Evolutionary conservation across 2,329 filamentous ascomycete species (phyloP).

Genomic region (Drechslerella coelobrocha): DNA sequence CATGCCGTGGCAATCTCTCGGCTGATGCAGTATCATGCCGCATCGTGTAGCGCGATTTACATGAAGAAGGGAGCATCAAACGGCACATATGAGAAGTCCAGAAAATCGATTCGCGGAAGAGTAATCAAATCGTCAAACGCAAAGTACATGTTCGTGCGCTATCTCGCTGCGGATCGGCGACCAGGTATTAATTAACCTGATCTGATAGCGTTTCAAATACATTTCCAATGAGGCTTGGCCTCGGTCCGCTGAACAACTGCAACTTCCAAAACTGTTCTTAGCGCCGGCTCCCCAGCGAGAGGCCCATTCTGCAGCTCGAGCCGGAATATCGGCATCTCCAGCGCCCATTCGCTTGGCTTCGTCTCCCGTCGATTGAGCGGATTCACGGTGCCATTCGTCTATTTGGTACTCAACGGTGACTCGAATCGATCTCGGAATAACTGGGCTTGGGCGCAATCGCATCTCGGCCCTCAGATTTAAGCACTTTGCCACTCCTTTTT

Average conservation of each 20-base stretch:
- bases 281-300: conserved; percentile 5
- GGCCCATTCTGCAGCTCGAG: conserved; percentile 8
- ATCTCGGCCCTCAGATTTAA: too few relatives aligned
- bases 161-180: conserved; percentile 28
- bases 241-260: conserved; percentile 1
- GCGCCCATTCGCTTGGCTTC: neutral
- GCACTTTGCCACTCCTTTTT: too few relatives aligned
- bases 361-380: neutral
- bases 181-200: neutral
- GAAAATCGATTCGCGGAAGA: neutral
- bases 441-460: too few relatives aligned
- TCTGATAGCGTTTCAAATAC: conserved; percentile 33
- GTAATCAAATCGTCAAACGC: conserved; percentile 6
- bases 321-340: conserved; percentile 42
- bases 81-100: neutral
- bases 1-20: neutral
- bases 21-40: conserved; percentile 27
- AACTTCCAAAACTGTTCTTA: conserved; percentile 23
- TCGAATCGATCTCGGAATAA: too few relatives aligned
- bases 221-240: conserved; percentile 8
- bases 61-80: neutral
- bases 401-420: too few relatives aligned
- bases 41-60: conserved; percentile 6
- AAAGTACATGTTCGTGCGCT: neutral
- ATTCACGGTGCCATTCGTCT: too few relatives aligned